These are phyloP conservation scores for Fusarium miscanthi DNA, from an alignment of 2,329 filamentous ascomycete species.

Conservation along the genomic window DNA sequence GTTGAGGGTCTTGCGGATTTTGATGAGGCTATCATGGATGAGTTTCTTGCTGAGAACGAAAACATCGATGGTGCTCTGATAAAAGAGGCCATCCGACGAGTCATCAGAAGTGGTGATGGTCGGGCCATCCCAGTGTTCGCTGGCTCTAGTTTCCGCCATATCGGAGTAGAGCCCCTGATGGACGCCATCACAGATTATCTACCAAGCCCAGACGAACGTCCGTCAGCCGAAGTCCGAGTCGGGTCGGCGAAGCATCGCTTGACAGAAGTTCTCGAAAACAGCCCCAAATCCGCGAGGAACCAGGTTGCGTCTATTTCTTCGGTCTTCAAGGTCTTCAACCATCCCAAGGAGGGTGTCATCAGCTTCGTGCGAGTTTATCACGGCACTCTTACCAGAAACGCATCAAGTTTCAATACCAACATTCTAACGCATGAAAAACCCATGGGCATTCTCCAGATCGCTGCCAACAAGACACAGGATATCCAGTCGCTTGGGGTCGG, in stretches of 20 bases:
- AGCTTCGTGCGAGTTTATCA: conserved; percentile 95
- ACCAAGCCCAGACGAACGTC: conserved; percentile 82
- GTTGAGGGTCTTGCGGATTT: conserved; percentile 88
- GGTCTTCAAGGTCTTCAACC: conserved; percentile 95
- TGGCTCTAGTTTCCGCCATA: conserved; percentile 91
- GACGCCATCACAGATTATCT: conserved; percentile 90
- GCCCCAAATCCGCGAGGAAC: conserved; percentile 51
- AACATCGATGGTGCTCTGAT: conserved; percentile 77
- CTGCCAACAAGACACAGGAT: conserved; percentile 87
- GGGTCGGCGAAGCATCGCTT: conserved; percentile 61
- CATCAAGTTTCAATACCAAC: conserved; percentile 87
- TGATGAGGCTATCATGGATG: conserved; percentile 87
- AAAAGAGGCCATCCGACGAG: conserved; percentile 77
- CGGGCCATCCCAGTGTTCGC: conserved; percentile 87
- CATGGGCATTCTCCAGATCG: conserved; percentile 87
- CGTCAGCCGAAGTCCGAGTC: conserved; percentile 80
- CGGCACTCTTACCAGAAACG: conserved; percentile 79
- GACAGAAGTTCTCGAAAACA: conserved; percentile 53
- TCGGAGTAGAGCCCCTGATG: conserved; percentile 91
- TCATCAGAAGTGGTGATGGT: conserved; percentile 75
- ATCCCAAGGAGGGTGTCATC: conserved; percentile 84
- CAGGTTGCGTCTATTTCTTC: conserved; percentile 66
- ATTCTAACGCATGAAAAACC: conserved; percentile 82
- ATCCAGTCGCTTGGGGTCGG: conserved; percentile 83
- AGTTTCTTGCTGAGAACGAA: conserved; percentile 81